Conservation (phyloP, 73 alveolate genomes). For the Stentor roeselii region DNA sequence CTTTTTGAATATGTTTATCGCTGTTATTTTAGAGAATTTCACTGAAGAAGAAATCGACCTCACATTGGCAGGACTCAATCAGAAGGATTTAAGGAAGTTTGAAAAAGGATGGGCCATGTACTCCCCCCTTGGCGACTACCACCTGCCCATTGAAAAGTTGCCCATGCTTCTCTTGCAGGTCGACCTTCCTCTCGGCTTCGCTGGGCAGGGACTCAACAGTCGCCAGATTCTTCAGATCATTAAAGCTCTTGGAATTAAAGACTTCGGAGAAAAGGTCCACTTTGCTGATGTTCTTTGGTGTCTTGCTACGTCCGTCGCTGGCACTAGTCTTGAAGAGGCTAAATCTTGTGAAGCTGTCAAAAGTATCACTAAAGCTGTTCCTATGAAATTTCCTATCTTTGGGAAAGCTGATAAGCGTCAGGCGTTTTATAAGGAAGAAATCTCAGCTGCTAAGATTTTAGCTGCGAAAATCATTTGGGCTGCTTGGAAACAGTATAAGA, state of each 20-base stretch:
- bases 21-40: conserved; percentile 37
- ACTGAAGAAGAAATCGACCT: conserved; percentile 28
- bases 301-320: no score
- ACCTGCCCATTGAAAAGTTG: neutral
- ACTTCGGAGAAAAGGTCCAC: neutral
- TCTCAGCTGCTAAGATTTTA: no score
- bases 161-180: neutral
- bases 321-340: no score
- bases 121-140: neutral
- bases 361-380: no score
- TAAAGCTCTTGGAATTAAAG: neutral
- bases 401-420: no score
- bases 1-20: conserved; percentile 35
- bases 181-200: conserved; percentile 17
- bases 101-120: neutral
- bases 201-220: neutral
- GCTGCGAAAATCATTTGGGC: no score
- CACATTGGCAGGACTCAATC: conserved; percentile 36
- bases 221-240: neutral
- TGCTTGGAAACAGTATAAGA: no score
- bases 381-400: no score
- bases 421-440: no score
- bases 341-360: no score
- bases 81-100: conserved; percentile 18
- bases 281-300: neutral